These are phyloP conservation scores for Musa itinerans DNA, from an alignment of 176 grass and related monocot genomes.

Conservation along the genomic window DNA sequence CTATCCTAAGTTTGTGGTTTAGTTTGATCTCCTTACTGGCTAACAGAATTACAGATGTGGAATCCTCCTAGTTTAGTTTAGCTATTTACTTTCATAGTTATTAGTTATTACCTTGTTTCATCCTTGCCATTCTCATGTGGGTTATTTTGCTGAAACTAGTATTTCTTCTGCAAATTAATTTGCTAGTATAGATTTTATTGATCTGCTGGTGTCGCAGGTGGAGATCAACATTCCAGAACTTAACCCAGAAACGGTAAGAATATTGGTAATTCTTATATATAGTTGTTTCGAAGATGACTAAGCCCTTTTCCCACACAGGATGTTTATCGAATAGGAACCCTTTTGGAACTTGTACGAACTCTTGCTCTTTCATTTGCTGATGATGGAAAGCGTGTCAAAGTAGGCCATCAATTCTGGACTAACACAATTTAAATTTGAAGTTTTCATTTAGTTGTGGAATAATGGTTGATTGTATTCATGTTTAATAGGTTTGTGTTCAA, in stretches of 20 bases:
- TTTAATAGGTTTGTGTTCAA: slow-evolving; percentile 88
- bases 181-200: background rate
- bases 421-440: background rate
- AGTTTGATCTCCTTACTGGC: too few relatives aligned
- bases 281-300: slow-evolving; percentile 9
- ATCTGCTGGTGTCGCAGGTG: slow-evolving; percentile 41
- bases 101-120: background rate
- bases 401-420: slow-evolving; percentile 26
- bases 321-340: slow-evolving; percentile 95
- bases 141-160: background rate
- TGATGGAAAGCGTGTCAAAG: slow-evolving; percentile 89
- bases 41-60: too few relatives aligned
- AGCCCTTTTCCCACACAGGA: slow-evolving; percentile 42
- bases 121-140: background rate
- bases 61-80: too few relatives aligned
- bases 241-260: slow-evolving; percentile 95
- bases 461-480: background rate
- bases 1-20: too few relatives aligned
- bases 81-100: too few relatives aligned
- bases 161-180: slow-evolving; percentile 9
- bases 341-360: slow-evolving; percentile 93
- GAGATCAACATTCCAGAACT: slow-evolving; percentile 98
- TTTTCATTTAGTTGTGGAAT: background rate
- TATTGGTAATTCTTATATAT: slow-evolving; percentile 11
- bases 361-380: slow-evolving; percentile 90